Evolutionary conservation across 768 basidiomycete genomes (phyloP), one percentile per base, ranked within the genome.

Genomic region (Lactifluus piperatus): DNA sequence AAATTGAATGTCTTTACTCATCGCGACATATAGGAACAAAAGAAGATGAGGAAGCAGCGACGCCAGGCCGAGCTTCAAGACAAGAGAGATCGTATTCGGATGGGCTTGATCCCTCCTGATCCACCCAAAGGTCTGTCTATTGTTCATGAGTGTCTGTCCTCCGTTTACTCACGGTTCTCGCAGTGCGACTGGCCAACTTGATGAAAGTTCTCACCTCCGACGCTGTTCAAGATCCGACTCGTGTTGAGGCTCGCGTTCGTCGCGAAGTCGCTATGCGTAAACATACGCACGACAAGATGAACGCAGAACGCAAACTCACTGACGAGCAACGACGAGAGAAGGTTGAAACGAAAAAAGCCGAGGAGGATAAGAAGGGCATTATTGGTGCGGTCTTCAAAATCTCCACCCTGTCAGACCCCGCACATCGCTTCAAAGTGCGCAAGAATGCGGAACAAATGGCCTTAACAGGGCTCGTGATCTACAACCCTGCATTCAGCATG

Each of bases 191-290:
- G 60, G 83, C 90, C 43, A 99, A 99, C 72, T 72, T 98, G 69
- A 98, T 98, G 94, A 93, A 92, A 68, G 97, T 99, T 16, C 77
- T 99, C 27, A 97, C 97, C 0, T 90, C 91, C 9, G 94, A 97
- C 67, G 95, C 94, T 0, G 86, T 99, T 26, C 90, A 93, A 80
- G 97, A 98, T 70, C 97, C 97, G 0, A 99, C 97, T 2, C 85
- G 94, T 51, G 92, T 99, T 3, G 97, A 99, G 71, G 95, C 95
- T 5, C 87, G 91, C 32, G 94, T 99, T 14, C 79, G 93, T 47
- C 79, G 91, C 34, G 97, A 99, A 71, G 95, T 98, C 29, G 89
- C 90, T 0, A 87, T 86, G 77, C 81, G 97, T 62, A 87, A 87
- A 67, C 85, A 92, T 64, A 79, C 76, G 8, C 97, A 99, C 70